These are phyloP conservation scores for Pistacia vera DNA, from an alignment of 345 rosid species.

Conservation along the genomic window DNA sequence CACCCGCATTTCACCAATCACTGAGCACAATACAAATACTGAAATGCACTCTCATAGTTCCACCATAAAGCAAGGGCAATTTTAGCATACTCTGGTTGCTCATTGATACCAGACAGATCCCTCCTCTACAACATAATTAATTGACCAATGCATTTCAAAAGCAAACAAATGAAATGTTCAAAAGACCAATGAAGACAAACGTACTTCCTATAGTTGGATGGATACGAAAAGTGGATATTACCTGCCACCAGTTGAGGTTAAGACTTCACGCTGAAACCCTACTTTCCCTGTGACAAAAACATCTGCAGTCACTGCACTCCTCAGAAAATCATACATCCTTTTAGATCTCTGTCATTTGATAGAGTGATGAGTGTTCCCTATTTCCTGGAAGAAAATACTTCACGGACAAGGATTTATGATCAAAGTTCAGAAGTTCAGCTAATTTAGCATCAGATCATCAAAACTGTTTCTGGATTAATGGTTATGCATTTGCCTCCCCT, in stretches of 20 bases:
- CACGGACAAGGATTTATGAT: conserved; percentile 58
- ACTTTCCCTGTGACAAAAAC: conserved; percentile 57
- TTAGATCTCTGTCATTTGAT: conserved; percentile 74
- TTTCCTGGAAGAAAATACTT: conserved; percentile 94
- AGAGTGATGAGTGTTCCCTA: conserved; percentile 66
- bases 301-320: conserved; percentile 77
- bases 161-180: conserved; percentile 2
- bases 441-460: conserved; percentile 71
- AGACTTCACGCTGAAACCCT: conserved; percentile 55
- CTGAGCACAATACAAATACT: conserved; percentile 1
- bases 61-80: not conserved
- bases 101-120: not conserved
- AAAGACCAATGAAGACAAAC: conserved; percentile 5
- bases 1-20: conserved; percentile 7
- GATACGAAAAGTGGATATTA: conserved; percentile 18
- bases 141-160: conserved; percentile 7
- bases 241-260: conserved; percentile 42
- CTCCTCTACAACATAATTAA: not conserved
- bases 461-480: conserved; percentile 65
- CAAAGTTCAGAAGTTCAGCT: conserved; percentile 73
- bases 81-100: conserved; percentile 8
- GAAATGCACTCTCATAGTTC: conserved; percentile 5
- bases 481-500: conserved; percentile 89
- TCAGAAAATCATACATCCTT: conserved; percentile 75
- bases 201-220: conserved; percentile 13